Percentiles rank a stretch among this genome's conserved stretches.
Evolutionary conservation across 1,284 basidiomycete genomes (phyloP).

Genomic region (Malassezia yamatoensis): DNA sequence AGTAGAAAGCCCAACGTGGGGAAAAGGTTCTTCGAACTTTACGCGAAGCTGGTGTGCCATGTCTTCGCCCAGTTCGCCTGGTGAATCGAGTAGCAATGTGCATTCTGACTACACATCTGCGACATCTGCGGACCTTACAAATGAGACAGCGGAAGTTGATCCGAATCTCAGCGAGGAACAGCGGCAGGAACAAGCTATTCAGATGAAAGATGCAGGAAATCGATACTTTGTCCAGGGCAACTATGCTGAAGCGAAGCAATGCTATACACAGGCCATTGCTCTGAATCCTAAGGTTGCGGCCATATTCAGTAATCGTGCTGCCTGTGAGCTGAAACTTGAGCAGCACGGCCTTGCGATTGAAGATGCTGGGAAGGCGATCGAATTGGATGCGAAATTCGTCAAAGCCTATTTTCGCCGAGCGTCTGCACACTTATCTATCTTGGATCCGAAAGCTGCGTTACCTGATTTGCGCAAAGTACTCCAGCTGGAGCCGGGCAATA

Average conservation of each 20-base stretch:
- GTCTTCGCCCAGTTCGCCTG: slow-evolving; percentile 11
- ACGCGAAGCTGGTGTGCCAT: background rate
- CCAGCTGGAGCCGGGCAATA: slow-evolving; percentile 77
- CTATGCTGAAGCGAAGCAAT: slow-evolving; percentile 35
- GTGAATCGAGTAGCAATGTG: background rate
- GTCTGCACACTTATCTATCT: slow-evolving; percentile 77
- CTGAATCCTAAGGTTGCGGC: slow-evolving; percentile 32
- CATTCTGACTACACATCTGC: background rate
- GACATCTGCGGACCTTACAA: slow-evolving; percentile 1
- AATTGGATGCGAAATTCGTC: slow-evolving; percentile 76
- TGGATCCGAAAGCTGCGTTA: slow-evolving; percentile 50
- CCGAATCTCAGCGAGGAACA: background rate
- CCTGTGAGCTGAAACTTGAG: slow-evolving; percentile 46
- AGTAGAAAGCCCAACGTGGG: too few relatives aligned
- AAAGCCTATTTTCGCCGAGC: slow-evolving; percentile 90
- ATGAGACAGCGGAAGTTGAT: background rate
- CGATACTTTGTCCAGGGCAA: slow-evolving; percentile 32
- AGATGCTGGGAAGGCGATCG: slow-evolving; percentile 61
- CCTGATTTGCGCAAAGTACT: slow-evolving; percentile 54
- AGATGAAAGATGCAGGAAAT: slow-evolving; percentile 39
- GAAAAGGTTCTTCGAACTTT: too few relatives aligned
- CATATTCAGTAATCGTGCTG: slow-evolving; percentile 42
- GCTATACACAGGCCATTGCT: slow-evolving; percentile 36
- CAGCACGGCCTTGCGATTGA: slow-evolving; percentile 46
- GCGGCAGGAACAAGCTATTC: slow-evolving; percentile 16